A percentile compares a stretch with the other conserved stretches of the same genome.
Conservation (phyloP, 352 stramenopile species). For the Globisporangium canariense region DNA sequence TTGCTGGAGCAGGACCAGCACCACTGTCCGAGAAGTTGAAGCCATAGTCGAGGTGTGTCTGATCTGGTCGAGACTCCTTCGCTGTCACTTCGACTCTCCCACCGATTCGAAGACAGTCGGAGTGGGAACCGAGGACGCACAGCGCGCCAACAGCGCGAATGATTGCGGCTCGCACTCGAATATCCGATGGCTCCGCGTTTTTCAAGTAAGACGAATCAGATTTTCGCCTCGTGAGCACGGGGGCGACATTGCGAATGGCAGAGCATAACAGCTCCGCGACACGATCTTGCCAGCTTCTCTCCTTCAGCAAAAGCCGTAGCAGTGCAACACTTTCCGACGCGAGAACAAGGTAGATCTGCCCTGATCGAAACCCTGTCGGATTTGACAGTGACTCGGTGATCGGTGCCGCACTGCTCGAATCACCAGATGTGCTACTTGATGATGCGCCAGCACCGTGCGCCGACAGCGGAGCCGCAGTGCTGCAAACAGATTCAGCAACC, state of each 20-base stretch:
- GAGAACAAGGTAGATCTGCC: conserved; percentile 72
- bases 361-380: conserved; percentile 74
- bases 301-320: conserved; percentile 63
- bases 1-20: conserved; percentile 50
- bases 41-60: conserved; percentile 42
- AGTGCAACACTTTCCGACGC: conserved; percentile 83
- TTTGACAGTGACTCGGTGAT: conserved; percentile 79
- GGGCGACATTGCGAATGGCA: conserved; percentile 72
- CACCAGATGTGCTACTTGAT: conserved; percentile 21
- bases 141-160: conserved; percentile 77
- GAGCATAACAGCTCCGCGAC: conserved; percentile 66
- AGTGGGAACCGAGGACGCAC: conserved; percentile 80
- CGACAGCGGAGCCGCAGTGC: conserved; percentile 60
- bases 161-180: conserved; percentile 68
- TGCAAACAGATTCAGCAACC: conserved; percentile 84
- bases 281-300: conserved; percentile 54
- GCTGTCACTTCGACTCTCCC: conserved; percentile 68
- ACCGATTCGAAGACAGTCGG: conserved; percentile 79
- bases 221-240: conserved; percentile 49
- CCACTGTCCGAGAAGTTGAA: conserved; percentile 40
- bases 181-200: conserved; percentile 37
- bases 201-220: conserved; percentile 14
- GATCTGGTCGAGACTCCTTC: conserved; percentile 29
- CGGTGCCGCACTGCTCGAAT: conserved; percentile 22
- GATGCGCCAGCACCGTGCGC: conserved; percentile 49